Conservation (phyloP, 306 rosid genomes). For the Datisca glomerata region DNA sequence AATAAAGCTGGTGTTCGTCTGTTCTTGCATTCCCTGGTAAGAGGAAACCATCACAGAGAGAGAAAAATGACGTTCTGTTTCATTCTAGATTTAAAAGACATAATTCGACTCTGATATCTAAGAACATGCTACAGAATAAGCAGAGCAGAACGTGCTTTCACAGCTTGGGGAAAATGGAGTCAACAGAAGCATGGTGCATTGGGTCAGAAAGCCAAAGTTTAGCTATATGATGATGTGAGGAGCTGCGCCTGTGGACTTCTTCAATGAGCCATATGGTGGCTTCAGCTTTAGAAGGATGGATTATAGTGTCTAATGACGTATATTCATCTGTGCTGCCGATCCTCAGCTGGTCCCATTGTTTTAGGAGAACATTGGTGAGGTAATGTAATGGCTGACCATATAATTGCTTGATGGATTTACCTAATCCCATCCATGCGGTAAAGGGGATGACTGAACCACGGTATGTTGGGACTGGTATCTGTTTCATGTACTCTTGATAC, state of each 20-base stretch:
- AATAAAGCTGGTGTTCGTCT: not conserved
- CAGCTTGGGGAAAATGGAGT: conserved; percentile 58
- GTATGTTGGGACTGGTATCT: conserved; percentile 49
- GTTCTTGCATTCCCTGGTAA: too few species aligned
- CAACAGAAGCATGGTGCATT: conserved; percentile 47
- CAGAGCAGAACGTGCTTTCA: conserved; percentile 20
- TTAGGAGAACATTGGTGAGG: conserved; percentile 74
- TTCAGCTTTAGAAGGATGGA: conserved; percentile 90
- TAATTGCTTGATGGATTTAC: conserved; percentile 65
- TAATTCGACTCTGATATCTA: too few species aligned
- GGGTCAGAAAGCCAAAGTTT: conserved; percentile 64
- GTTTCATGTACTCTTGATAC: conserved; percentile 95
- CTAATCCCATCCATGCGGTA: conserved; percentile 77
- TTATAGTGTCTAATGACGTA: conserved; percentile 48
- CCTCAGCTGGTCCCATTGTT: conserved; percentile 82
- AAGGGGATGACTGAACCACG: conserved; percentile 80
- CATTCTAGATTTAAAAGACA: not conserved
- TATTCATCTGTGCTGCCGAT: conserved; percentile 46
- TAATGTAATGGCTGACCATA: conserved; percentile 89
- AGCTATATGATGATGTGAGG: conserved; percentile 58
- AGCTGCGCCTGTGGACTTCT: conserved; percentile 79
- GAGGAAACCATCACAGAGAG: too few species aligned
- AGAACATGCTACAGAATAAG: conserved; percentile 10
- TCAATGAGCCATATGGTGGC: conserved; percentile 74
- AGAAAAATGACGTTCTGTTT: not conserved